A percentile compares a stretch with the other conserved stretches of the same genome.
Conservation (phyloP, 441 rosid genomes). For the Melastoma candidum region DNA sequence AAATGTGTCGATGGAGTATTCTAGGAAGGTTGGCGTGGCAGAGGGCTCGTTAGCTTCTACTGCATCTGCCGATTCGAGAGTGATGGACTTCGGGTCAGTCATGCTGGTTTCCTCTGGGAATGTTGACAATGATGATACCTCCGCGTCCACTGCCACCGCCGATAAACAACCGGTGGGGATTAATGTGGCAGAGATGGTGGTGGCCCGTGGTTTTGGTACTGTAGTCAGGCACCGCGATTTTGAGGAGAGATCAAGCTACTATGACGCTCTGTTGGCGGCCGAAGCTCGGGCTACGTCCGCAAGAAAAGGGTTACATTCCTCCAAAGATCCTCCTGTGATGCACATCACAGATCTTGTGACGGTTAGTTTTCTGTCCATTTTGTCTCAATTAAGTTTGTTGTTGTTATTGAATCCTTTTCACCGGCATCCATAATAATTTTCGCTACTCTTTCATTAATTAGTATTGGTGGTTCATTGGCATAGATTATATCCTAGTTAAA, state of each 20-base stretch:
- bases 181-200: conserved; percentile 75
- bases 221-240: conserved; percentile 84
- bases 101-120: conserved; percentile 52
- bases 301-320: conserved; percentile 75
- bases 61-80: conserved; percentile 54
- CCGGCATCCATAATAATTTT: no score
- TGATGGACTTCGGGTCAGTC: conserved; percentile 90
- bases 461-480: no score
- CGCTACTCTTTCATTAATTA: no score
- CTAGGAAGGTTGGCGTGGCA: conserved; percentile 58
- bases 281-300: conserved; percentile 73
- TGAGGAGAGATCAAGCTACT: conserved; percentile 92
- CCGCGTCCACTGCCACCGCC: conserved; percentile 28
- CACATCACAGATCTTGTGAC: conserved; percentile 75
- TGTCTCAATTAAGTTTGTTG: not conserved
- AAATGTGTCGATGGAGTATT: conserved; percentile 85
- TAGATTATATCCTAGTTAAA: no score
- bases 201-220: conserved; percentile 69
- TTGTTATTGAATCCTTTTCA: no score
- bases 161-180: conserved; percentile 49
- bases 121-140: conserved; percentile 49
- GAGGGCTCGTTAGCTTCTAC: conserved; percentile 42
- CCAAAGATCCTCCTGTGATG: conserved; percentile 62
- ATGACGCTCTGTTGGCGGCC: conserved; percentile 85
- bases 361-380: conserved; percentile 26